Conservation (phyloP, 2,329 filamentous ascomycete species). For the Paecilomyces sp. region DNA sequence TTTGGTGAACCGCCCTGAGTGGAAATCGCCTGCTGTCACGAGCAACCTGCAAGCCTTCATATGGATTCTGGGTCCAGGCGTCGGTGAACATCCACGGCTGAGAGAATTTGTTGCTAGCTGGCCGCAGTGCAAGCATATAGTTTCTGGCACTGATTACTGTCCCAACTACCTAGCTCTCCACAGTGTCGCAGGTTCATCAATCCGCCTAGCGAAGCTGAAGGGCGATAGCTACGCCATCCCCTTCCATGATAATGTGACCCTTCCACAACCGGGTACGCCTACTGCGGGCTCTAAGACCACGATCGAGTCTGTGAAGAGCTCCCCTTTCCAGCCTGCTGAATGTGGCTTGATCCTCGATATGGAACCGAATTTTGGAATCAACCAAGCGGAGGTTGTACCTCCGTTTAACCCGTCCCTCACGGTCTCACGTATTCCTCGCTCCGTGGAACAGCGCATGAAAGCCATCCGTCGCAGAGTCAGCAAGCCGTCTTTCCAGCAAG, state of each 20-base stretch:
- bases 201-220: constrained; percentile 66
- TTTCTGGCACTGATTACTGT: constrained; percentile 67
- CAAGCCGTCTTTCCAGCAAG: constrained; percentile 23
- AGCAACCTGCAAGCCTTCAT: constrained; percentile 60
- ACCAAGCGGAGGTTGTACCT: constrained; percentile 21
- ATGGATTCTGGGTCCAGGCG: constrained; percentile 70
- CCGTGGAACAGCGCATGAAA: constrained; percentile 22
- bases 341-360: constrained; percentile 38
- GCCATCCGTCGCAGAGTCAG: constrained; percentile 19
- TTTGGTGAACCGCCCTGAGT: constrained; percentile 66
- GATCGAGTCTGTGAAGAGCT: constrained; percentile 7
- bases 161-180: constrained; percentile 69
- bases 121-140: constrained; percentile 60
- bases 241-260: constrained; percentile 51
- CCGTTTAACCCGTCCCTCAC: constrained; percentile 17
- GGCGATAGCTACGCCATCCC: constrained; percentile 65
- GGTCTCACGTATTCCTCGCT: constrained; percentile 17
- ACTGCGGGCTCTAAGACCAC: constrained; percentile 9
- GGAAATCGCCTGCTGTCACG: constrained; percentile 59
- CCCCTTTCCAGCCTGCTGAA: constrained; percentile 27
- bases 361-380: constrained; percentile 38
- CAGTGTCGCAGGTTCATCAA: constrained; percentile 58
- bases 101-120: constrained; percentile 62
- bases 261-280: constrained; percentile 30
- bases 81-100: constrained; percentile 57